Base-by-base conservation (phyloP, 495 filamentous ascomycete genomes). In the Hyaloscypha hepaticicola region DNA sequence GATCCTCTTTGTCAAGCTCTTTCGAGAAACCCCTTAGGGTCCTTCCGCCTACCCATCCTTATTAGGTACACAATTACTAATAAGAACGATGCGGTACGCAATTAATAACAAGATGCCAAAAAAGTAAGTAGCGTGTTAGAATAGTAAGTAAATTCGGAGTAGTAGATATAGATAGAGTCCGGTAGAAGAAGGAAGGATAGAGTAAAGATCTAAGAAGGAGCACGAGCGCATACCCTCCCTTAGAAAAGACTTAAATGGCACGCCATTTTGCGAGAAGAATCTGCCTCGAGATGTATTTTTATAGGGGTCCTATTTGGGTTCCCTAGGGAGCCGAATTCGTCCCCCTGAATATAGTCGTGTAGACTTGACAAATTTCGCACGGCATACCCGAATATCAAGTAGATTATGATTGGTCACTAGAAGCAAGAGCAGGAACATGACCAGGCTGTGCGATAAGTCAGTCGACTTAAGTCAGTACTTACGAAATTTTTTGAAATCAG, bases 291-390 rank as follows among this genome's bases (percentile, higher is more conserved):
- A 27, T 21, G 22, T 56, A 26, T 56, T 29, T 58, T 29, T 16
- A n/a, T 1, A 24, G 55, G 14, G 55, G 27, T 58, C 55, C 55
- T 58, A n/a, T 58, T 33, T 58, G 55, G 55, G 55, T 34, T 9
- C 55, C 55, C 27, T 11, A 16, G 12, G 55, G 55, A 58, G 27
- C 16, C 21, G 27, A 58, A 24, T 58, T 58, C 25, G 27, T 33
- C 29, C 55, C 22, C 55, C 22, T 58, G 19, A 58, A 33, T 26
- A 58, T 9, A n/a, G 27, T 33, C 55, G 27, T 58, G 27, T 58
- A 34, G 55, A 58, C 2, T 34, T 58, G 55, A 58, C 55, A 31
- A 33, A 8, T 34, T 31, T 58, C 55, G 11, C 52, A 56, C 26
- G 26, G 27, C 5, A 56, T 1, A 58, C 7, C 55, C 27, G 27